Conservation (phyloP, 257 asterid genomes). For the Ehretia macrophylla region DNA sequence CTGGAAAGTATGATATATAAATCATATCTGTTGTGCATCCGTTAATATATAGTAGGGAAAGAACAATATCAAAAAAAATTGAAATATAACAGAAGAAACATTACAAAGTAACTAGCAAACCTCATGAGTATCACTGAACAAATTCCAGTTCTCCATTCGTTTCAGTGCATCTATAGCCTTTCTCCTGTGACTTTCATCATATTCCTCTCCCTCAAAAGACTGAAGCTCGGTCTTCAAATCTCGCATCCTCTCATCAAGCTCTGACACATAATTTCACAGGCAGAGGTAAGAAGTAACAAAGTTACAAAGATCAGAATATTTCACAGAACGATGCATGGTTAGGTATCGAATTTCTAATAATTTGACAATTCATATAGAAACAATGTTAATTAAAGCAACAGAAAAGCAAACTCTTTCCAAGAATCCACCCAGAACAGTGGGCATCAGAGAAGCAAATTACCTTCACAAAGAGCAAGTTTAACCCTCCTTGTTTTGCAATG, state of each 20-base stretch:
- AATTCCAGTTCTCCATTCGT: constrained; percentile 98
- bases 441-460: constrained; percentile 32
- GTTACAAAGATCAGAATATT: not conserved
- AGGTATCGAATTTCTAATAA: not conserved
- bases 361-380: not conserved
- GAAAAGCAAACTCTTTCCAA: not conserved
- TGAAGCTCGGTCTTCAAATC: constrained; percentile 88
- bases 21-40: not conserved
- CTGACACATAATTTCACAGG: constrained; percentile 36
- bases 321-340: too few species aligned
- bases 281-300: not conserved
- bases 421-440: constrained; percentile 1
- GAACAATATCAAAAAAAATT: constrained; percentile 4
- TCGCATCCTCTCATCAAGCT: constrained; percentile 98
- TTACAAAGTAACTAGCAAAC: constrained; percentile 29
- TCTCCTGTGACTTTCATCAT: constrained; percentile 68
- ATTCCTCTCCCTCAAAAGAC: constrained; percentile 71
- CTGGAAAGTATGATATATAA: too few species aligned
- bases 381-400: not conserved
- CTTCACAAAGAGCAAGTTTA: constrained; percentile 97
- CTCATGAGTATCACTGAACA: constrained; percentile 80
- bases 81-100: not conserved
- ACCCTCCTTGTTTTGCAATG: constrained; percentile 96
- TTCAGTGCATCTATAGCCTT: constrained; percentile 89
- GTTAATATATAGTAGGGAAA: constrained; percentile 2